Evolutionary conservation across 1,284 basidiomycete species (phyloP).

Genomic region (Filobasidium uniguttulatum): DNA sequence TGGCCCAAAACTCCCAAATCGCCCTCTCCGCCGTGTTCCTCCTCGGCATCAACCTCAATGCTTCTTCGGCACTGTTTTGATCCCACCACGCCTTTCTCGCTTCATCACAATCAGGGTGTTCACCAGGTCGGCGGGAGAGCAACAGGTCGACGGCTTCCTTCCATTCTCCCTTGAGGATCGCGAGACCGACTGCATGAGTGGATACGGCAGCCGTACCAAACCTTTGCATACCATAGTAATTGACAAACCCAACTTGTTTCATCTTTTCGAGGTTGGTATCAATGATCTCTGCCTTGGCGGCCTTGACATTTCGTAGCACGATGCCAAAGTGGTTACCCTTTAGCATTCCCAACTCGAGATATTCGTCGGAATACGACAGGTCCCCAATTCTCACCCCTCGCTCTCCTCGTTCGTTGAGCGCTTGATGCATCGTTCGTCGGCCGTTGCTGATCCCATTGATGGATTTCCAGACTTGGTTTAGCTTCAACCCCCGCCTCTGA

Average conservation of each 20-base stretch:
- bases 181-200: constrained; percentile 84
- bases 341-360: constrained; percentile 81
- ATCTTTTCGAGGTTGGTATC: constrained; percentile 66
- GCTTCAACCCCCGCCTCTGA: constrained; percentile 59
- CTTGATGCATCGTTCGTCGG: constrained; percentile 47
- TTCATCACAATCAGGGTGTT: constrained; percentile 68
- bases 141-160: constrained; percentile 70
- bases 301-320: constrained; percentile 73
- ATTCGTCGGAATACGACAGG: constrained; percentile 63
- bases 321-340: constrained; percentile 94
- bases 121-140: constrained; percentile 65
- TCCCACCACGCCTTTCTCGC: constrained; percentile 72
- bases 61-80: constrained; percentile 59
- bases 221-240: constrained; percentile 98
- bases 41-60: constrained; percentile 68
- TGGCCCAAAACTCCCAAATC: constrained; percentile 78
- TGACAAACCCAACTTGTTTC: constrained; percentile 80
- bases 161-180: constrained; percentile 80
- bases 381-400: constrained; percentile 81
- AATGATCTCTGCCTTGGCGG: constrained; percentile 55
- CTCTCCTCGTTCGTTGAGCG: constrained; percentile 61
- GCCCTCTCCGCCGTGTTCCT: constrained; percentile 83
- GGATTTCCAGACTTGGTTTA: constrained; percentile 71
- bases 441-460: constrained; percentile 52
- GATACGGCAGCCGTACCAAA: constrained; percentile 95